Percentiles rank a stretch among this genome's conserved stretches.
phyloP scores from a whole-genome alignment of 1,284 basidiomycete genomes.

The Ceratorhiza oryzae-sativae region DNA sequence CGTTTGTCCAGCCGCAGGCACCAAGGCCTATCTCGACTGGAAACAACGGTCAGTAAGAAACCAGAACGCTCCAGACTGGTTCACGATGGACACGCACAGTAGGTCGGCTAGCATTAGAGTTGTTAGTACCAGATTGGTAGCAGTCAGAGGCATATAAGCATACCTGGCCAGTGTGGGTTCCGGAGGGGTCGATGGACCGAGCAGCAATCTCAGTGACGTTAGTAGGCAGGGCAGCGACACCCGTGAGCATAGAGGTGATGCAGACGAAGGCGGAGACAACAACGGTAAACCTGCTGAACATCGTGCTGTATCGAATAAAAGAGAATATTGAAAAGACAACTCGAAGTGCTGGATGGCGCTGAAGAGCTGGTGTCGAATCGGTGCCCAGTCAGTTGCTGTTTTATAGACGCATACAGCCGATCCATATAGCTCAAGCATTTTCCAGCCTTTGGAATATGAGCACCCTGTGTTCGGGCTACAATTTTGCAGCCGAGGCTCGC shows the following conservation, averaged over 20 bases:
- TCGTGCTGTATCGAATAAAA: neutral
- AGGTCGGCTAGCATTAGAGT: neutral
- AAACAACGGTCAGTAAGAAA: neutral
- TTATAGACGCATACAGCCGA: too few species aligned
- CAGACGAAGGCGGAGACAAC: neutral
- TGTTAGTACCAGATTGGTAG: neutral
- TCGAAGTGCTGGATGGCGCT: too few species aligned
- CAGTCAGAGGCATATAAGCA: neutral
- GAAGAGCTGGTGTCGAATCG: neutral
- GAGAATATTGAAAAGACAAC: neutral
- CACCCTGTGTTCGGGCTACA: too few species aligned
- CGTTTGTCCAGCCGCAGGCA: slow-evolving; percentile 24
- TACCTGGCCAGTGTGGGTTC: slow-evolving; percentile 29
- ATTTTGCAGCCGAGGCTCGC: too few species aligned
- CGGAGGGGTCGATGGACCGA: slow-evolving; percentile 9
- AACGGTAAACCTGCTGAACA: slow-evolving; percentile 12
- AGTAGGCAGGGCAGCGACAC: slow-evolving; percentile 10
- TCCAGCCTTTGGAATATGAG: too few species aligned
- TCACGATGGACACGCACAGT: neutral
- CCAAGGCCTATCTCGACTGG: slow-evolving; percentile 11
- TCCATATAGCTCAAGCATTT: too few species aligned
- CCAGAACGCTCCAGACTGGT: neutral
- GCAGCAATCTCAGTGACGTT: slow-evolving; percentile 5
- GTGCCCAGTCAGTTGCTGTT: too few species aligned
- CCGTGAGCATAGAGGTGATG: neutral